phyloP scores from a whole-genome alignment of 2,329 filamentous ascomycete genomes.

The Atkinsonella hypoxylon region DNA sequence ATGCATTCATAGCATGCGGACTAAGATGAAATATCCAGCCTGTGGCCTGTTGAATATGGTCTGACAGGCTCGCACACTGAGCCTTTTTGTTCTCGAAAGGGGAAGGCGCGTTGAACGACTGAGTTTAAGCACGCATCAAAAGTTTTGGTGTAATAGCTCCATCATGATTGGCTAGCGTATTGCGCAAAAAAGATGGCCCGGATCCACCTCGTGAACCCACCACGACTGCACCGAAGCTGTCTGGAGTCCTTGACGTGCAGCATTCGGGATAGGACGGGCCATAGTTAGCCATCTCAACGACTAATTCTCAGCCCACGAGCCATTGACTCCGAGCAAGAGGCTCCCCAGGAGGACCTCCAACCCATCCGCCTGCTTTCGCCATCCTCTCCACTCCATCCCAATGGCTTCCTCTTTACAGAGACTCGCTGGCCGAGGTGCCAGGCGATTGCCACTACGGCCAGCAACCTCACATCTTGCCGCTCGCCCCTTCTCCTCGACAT shows the following conservation, averaged over 20 bases:
- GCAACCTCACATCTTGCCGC: conserved; percentile 23
- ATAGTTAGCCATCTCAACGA: conserved; percentile 5
- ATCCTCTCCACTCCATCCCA: conserved; percentile 18
- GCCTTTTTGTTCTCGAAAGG: no score
- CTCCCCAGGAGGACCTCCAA: conserved; percentile 19
- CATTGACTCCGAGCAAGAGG: conserved; percentile 26
- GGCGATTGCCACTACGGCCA: conserved; percentile 49
- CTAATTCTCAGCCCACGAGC: conserved; percentile 17
- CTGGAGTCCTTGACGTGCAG: conserved; percentile 17
- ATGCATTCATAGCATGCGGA: no score
- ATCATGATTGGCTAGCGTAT: conserved; percentile 16
- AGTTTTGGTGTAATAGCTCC: conserved; percentile 12
- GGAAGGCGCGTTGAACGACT: no score
- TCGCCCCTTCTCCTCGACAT: conserved; percentile 55
- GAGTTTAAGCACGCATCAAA: not conserved
- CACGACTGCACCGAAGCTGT: conserved; percentile 16
- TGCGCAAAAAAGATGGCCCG: conserved; percentile 23
- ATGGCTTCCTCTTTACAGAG: conserved; percentile 61
- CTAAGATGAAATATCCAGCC: no score
- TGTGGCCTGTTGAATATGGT: no score
- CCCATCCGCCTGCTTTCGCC: conserved; percentile 17
- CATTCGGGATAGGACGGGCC: conserved; percentile 4
- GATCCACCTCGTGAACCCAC: conserved; percentile 15
- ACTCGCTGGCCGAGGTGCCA: conserved; percentile 59
- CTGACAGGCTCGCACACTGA: not conserved